These are phyloP conservation scores for Simplicillium sp. DNA, from an alignment of 2,329 filamentous ascomycete genomes.

Conservation along the genomic window DNA sequence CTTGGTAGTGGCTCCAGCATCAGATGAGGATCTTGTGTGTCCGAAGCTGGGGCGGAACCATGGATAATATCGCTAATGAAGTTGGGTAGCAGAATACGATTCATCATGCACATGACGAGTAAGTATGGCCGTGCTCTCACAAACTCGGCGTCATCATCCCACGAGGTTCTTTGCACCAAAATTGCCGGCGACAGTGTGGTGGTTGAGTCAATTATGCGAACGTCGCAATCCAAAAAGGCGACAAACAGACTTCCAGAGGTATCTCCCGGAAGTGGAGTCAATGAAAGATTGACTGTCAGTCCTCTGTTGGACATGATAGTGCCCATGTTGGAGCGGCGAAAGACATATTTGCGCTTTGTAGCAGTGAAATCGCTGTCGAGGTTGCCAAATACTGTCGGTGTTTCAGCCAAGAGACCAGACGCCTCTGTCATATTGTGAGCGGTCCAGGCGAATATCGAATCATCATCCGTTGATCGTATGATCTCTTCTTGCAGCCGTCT, in stretches of 20 bases:
- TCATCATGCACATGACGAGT: constrained; percentile 14
- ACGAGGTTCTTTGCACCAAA: constrained; percentile 17
- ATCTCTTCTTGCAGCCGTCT: constrained; percentile 14
- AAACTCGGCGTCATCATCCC: constrained; percentile 17
- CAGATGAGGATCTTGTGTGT: neutral
- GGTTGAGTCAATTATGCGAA: constrained; percentile 11
- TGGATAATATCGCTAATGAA: constrained; percentile 9
- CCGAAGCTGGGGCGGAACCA: no score
- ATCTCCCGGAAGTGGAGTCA: constrained; percentile 15
- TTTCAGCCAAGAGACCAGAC: constrained; percentile 17
- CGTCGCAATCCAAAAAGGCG: constrained; percentile 17
- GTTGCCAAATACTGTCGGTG: constrained; percentile 14
- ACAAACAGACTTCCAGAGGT: constrained; percentile 15
- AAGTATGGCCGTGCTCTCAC: constrained; percentile 15
- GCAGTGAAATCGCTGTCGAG: no score
- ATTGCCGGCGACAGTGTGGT: constrained; percentile 11
- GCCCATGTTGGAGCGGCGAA: constrained; percentile 11
- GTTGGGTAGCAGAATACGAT: constrained; percentile 15
- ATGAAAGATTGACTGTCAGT: constrained; percentile 14
- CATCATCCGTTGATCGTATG: constrained; percentile 16
- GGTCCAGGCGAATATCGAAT: constrained; percentile 19
- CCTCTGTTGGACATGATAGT: constrained; percentile 14
- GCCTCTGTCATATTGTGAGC: constrained; percentile 10
- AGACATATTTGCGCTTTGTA: constrained; percentile 12
- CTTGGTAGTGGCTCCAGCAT: constrained; percentile 3